A percentile compares a stretch with the other conserved stretches of the same genome.
phyloP scores from a whole-genome alignment of 1,284 basidiomycete genomes.

The Microbotryum violaceum region DNA sequence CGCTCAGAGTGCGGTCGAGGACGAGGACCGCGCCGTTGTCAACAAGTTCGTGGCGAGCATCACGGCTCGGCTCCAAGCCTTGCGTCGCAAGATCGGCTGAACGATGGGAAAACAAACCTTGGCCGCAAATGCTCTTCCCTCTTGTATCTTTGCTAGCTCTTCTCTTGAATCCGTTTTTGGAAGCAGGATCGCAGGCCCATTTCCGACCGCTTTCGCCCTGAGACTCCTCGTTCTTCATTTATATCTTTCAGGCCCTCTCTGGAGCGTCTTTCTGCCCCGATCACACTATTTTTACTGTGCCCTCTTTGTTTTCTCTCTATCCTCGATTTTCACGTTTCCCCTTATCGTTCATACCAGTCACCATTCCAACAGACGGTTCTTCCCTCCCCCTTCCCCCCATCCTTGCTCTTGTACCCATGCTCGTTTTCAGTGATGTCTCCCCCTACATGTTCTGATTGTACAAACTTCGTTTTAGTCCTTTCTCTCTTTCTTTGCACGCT shows the following conservation, averaged over 20 bases:
- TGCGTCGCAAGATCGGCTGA: constrained; percentile 23
- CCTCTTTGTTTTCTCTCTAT: background rate
- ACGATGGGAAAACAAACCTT: background rate
- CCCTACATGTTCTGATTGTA: too few relatives aligned
- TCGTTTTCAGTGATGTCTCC: too few relatives aligned
- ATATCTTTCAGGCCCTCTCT: background rate
- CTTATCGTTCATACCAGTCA: too few relatives aligned
- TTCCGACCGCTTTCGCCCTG: background rate
- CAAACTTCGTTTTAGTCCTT: too few relatives aligned
- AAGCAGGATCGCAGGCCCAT: background rate
- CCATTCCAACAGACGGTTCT: too few relatives aligned
- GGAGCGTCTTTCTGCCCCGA: background rate
- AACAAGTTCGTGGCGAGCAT: constrained; percentile 50
- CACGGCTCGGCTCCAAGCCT: constrained; percentile 18
- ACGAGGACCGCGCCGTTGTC: constrained; percentile 72
- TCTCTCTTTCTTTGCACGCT: too few relatives aligned
- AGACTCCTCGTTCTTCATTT: background rate
- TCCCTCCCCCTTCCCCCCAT: too few relatives aligned
- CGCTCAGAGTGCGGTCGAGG: constrained; percentile 68
- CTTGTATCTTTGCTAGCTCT: background rate
- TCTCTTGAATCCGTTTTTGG: background rate
- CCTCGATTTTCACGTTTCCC: background rate
- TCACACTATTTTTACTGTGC: background rate
- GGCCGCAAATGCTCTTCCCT: background rate
- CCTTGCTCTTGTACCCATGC: too few relatives aligned